Base-by-base conservation (phyloP, 768 basidiomycete genomes). In the Piloderma croceum region DNA sequence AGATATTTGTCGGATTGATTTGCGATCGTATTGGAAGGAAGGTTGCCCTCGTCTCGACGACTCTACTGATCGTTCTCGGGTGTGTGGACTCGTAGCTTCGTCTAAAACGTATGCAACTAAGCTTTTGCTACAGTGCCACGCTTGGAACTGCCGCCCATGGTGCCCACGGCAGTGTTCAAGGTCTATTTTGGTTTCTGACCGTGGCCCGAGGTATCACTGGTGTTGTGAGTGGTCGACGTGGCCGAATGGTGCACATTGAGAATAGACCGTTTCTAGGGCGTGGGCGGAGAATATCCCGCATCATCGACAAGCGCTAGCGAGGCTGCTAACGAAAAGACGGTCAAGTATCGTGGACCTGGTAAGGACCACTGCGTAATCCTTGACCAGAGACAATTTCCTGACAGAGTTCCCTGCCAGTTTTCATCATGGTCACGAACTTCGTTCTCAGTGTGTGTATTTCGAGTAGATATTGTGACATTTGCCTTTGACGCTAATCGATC, bases 261-360 rank as follows among this genome's bases (percentile, higher is more conserved):
- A 23, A 9, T 25, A 32, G 41, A 27, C 51, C 32, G 35, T 13
- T 38, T 29, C 15, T 40, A 81, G 71, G 83, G 83, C 43, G 82
- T 83, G 10, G 83, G 83, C 24, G 83, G 83, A 19, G 83, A 87
- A 62, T 87, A 88, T 57, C 83, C 84, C 1, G 81, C 80, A 5
- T 70, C 67, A 4, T 67, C 66, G 2, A 67, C 69, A 1, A 61
- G 62, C 27, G 72, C 73, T 4, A 64, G 64, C 22, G 74, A 76
- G 46, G 27, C 27, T 22, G 81, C 83, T 13, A 86, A 87, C 51
- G 83, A 87, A 59, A 76, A 73, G 50, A 75, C 75, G 59, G 40
- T 73, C 21, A 67, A 70, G 48, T 57, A 68, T 38, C 73, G 83
- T 25, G 85, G 85, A 1, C 79, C 80, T 47, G 63, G 77, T 77